Evolutionary conservation across 148 eudicot species (phyloP).

Genomic region (Cornus kousa): DNA sequence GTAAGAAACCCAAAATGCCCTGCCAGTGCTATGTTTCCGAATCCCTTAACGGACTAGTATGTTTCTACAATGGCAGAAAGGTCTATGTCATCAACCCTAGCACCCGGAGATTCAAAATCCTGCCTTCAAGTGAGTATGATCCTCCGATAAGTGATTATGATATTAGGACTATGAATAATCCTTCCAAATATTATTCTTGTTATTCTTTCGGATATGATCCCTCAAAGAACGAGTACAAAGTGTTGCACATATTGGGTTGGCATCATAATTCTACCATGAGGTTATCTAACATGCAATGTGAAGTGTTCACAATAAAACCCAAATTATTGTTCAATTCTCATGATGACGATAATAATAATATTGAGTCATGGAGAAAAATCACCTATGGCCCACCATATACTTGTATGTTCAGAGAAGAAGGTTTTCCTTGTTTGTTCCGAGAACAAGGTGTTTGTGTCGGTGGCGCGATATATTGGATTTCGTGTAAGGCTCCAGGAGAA

Average conservation of each 20-base stretch:
- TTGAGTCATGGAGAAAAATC: background rate
- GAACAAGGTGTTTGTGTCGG: background rate
- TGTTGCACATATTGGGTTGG: background rate
- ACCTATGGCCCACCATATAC: background rate
- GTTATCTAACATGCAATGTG: background rate
- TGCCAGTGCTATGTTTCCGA: background rate
- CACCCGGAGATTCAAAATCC: background rate
- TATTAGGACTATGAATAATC: too few relatives aligned
- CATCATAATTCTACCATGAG: background rate
- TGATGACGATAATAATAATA: too few relatives aligned
- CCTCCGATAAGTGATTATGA: too few relatives aligned
- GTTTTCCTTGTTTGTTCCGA: background rate
- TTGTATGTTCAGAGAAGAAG: background rate
- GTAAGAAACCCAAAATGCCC: background rate
- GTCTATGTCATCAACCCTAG: background rate
- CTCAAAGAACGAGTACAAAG: background rate
- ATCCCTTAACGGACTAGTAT: background rate
- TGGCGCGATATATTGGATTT: background rate
- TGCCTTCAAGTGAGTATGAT: background rate
- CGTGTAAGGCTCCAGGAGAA: background rate
- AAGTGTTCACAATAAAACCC: background rate
- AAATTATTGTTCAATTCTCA: background rate
- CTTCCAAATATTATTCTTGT: background rate
- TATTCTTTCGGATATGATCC: background rate
- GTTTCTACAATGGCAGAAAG: background rate